These are phyloP conservation scores for Tetramitus jugosus DNA, from an alignment of 208 protist species.

Conservation along the genomic window DNA sequence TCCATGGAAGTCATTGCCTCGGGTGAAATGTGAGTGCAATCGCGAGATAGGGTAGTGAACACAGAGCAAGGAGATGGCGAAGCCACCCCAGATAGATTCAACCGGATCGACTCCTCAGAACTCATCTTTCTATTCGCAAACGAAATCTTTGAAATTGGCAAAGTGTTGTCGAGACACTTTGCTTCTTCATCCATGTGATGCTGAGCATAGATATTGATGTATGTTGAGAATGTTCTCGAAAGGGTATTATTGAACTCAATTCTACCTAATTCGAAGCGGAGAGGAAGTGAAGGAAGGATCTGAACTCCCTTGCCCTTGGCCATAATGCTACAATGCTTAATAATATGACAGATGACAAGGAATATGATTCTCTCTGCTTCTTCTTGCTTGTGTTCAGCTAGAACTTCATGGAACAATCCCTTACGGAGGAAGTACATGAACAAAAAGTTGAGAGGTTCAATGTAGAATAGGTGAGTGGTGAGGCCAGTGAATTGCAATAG, in stretches of 20 bases:
- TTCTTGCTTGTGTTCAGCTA: background rate
- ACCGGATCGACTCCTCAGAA: too few species aligned
- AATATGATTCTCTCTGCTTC: background rate
- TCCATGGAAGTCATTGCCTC: too few species aligned
- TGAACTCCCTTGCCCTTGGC: background rate
- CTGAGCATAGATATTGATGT: too few species aligned
- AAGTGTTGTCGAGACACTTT: too few species aligned
- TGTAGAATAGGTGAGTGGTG: background rate
- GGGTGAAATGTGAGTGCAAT: too few species aligned
- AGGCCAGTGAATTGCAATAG: background rate
- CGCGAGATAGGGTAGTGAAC: too few species aligned
- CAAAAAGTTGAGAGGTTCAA: background rate
- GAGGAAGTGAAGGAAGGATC: background rate
- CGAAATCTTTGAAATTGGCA: too few species aligned
- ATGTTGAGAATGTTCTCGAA: too few species aligned
- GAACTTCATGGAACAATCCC: background rate
- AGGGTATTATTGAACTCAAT: background rate
- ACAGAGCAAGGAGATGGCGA: too few species aligned
- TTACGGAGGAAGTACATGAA: background rate
- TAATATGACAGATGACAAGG: background rate
- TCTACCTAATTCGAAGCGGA: background rate
- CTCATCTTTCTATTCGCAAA: too few species aligned
- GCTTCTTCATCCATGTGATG: too few species aligned
- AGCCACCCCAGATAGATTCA: too few species aligned
- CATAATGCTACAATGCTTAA: background rate